These are phyloP conservation scores for Symmetrospora coprosmae DNA, from an alignment of 768 basidiomycete genomes.

Conservation along the genomic window DNA sequence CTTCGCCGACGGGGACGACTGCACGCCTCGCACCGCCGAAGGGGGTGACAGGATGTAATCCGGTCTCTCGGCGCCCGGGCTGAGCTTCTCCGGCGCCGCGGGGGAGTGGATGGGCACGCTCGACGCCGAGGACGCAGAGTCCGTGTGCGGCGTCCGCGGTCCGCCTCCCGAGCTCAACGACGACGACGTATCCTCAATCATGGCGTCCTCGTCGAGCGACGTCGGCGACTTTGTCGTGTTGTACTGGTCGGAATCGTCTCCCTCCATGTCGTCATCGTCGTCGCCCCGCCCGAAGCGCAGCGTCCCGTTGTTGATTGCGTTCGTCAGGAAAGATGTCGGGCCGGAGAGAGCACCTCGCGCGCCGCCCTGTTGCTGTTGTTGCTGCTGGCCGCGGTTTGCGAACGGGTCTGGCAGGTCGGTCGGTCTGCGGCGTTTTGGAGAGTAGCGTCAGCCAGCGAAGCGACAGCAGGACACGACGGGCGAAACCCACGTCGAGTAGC, in stretches of 20 bases:
- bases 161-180: not conserved
- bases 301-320: constrained; percentile 19
- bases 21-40: constrained; percentile 16
- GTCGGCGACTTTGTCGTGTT: constrained; percentile 15
- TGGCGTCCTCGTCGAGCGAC: constrained; percentile 1
- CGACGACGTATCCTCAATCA: constrained; percentile 3
- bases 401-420: constrained; percentile 8
- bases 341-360: not conserved
- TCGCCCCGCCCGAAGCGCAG: not conserved
- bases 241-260: not conserved
- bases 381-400: constrained; percentile 3
- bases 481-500: constrained; percentile 49
- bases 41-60: constrained; percentile 5
- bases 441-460: not conserved
- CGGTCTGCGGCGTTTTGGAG: not conserved
- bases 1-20: not conserved
- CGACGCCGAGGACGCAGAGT: not conserved
- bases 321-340: constrained; percentile 1
- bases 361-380: no score
- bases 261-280: not conserved
- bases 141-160: not conserved
- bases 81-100: constrained; percentile 2
- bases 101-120: not conserved
- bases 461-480: not conserved
- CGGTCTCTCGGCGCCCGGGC: not conserved